Evolutionary conservation across 2,329 filamentous ascomycete genomes (phyloP).

Genomic region (Drechslerella stenobrocha): DNA sequence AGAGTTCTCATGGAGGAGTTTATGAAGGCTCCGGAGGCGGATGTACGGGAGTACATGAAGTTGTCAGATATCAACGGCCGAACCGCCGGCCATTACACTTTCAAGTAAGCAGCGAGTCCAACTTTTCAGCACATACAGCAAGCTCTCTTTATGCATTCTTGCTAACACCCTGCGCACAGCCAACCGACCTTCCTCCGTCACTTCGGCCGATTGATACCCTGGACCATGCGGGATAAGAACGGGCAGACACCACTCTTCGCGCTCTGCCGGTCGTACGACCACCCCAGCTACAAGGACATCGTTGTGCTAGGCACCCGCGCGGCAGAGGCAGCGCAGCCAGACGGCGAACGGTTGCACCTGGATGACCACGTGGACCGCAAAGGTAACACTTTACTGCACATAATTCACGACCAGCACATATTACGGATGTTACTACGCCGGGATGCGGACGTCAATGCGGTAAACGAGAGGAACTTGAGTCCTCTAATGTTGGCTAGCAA

Average conservation of each 20-base stretch:
- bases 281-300: conserved; percentile 83
- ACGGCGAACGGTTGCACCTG: conserved; percentile 78
- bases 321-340: conserved; percentile 73
- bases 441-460: conserved; percentile 93
- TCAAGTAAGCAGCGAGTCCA: conserved; percentile 62
- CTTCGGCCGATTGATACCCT: conserved; percentile 78
- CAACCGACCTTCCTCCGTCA: conserved; percentile 76
- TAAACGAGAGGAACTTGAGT: conserved; percentile 92
- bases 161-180: conserved; percentile 42
- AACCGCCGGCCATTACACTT: conserved; percentile 92
- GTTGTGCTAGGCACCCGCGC: conserved; percentile 77
- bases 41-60: conserved; percentile 64
- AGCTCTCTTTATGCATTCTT: too few relatives aligned
- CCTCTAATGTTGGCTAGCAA: conserved; percentile 98
- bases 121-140: too few relatives aligned
- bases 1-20: conserved; percentile 68
- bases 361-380: conserved; percentile 92
- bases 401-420: conserved; percentile 83
- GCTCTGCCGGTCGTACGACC: conserved; percentile 91
- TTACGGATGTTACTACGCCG: conserved; percentile 75
- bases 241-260: conserved; percentile 98
- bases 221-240: conserved; percentile 90
- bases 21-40: conserved; percentile 50
- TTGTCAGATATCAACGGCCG: conserved; percentile 81
- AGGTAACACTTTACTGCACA: conserved; percentile 93